Evolutionary conservation across 768 basidiomycete species (phyloP).

Genomic region (Cystofilobasidium capitatum): DNA sequence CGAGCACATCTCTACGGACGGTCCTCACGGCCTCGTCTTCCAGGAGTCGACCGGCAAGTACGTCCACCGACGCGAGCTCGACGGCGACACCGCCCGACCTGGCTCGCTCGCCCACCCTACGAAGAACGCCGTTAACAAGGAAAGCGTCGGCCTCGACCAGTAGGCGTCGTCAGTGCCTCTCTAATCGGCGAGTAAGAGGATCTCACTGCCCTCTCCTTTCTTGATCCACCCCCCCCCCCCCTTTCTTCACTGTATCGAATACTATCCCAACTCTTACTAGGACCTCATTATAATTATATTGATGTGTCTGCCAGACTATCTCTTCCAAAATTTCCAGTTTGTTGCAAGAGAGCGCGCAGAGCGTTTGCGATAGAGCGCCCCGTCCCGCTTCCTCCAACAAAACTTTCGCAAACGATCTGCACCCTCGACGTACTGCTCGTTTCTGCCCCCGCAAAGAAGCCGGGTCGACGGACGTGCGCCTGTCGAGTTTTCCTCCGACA

Average conservation of each 20-base stretch:
- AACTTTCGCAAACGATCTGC: too few species aligned
- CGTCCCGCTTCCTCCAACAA: too few species aligned
- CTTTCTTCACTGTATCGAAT: neutral
- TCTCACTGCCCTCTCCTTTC: neutral
- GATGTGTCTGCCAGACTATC: too few species aligned
- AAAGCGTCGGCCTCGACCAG: neutral
- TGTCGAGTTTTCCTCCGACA: too few species aligned
- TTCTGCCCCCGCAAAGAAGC: too few species aligned
- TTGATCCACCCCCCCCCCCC: neutral
- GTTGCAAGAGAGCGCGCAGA: too few species aligned
- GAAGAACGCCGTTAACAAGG: neutral
- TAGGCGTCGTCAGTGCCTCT: neutral
- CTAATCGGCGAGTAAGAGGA: neutral
- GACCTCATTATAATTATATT: too few species aligned
- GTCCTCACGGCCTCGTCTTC: slow-evolving; percentile 35
- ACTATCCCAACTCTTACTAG: neutral
- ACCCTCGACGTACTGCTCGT: too few species aligned
- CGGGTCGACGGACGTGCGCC: too few species aligned
- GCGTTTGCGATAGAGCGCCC: too few species aligned
- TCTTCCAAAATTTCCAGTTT: too few species aligned
- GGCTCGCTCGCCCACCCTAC: neutral
- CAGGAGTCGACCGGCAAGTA: slow-evolving; percentile 34
- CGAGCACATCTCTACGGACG: slow-evolving; percentile 35
- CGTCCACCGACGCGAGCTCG: slow-evolving; percentile 35
- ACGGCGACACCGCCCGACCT: slow-evolving; percentile 18